Conservation (phyloP, 2,329 filamentous ascomycete species). For the Cordyceps farinosa region DNA sequence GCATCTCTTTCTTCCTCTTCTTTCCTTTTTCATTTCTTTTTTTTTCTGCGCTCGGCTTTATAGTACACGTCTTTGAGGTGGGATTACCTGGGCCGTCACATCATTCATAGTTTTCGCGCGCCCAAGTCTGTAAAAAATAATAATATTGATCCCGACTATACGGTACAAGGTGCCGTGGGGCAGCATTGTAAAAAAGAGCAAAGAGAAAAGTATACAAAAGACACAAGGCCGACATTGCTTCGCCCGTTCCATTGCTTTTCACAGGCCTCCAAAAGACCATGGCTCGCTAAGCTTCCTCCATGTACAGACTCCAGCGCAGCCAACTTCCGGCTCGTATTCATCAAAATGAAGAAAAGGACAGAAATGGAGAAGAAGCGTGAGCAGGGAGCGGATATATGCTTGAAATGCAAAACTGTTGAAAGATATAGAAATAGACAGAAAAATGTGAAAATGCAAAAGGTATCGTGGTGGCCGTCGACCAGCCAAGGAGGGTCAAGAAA, state of each 20-base stretch:
- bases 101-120: too few species aligned
- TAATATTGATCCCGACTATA: slow-evolving; percentile 8
- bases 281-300: background rate
- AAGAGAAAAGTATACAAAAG: slow-evolving; percentile 18
- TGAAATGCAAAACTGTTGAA: slow-evolving; percentile 12
- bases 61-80: too few species aligned
- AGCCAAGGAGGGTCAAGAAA: background rate
- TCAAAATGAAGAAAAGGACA: background rate
- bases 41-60: too few species aligned
- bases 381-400: background rate
- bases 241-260: background rate
- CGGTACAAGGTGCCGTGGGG: slow-evolving; percentile 44
- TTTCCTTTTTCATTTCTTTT: background rate
- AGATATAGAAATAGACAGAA: slow-evolving; percentile 18
- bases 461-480: slow-evolving; percentile 13
- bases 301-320: background rate
- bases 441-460: slow-evolving; percentile 1
- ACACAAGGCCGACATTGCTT: slow-evolving; percentile 4
- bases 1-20: background rate
- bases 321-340: background rate
- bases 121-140: background rate
- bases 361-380: background rate
- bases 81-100: too few species aligned
- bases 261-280: background rate
- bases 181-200: slow-evolving; percentile 39